These are phyloP conservation scores for Barbatosphaeria neglecta DNA, from an alignment of 495 filamentous ascomycete genomes.

Conservation along the genomic window DNA sequence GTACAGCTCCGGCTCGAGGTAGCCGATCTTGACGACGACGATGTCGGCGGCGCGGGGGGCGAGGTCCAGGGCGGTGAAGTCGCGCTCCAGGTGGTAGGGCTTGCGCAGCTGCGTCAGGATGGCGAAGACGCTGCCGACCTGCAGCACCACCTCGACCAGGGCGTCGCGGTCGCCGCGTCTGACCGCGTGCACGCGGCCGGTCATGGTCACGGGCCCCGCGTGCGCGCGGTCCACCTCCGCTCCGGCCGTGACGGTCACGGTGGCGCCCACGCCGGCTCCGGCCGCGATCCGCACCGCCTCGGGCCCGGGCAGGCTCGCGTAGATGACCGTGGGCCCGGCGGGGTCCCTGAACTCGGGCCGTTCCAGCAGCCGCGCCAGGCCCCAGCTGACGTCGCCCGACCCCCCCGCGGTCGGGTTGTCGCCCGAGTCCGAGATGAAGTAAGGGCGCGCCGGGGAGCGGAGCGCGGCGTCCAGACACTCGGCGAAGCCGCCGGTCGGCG, in stretches of 20 bases:
- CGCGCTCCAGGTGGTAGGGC: conserved; percentile 44
- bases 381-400: conserved; percentile 45
- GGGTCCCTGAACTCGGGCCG: conserved; percentile 33
- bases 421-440: conserved; percentile 48
- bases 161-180: conserved; percentile 41
- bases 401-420: conserved; percentile 49
- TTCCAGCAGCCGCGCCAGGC: conserved; percentile 32
- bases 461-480: conserved; percentile 40
- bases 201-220: conserved; percentile 40
- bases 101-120: conserved; percentile 46
- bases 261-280: conserved; percentile 37
- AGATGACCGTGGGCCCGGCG: conserved; percentile 35
- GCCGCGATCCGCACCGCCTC: conserved; percentile 32
- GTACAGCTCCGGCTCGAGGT: conserved; percentile 46
- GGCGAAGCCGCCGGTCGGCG: conserved; percentile 37
- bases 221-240: conserved; percentile 44
- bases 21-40: conserved; percentile 50
- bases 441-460: conserved; percentile 32
- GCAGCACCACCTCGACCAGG: conserved; percentile 37
- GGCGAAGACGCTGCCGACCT: conserved; percentile 41
- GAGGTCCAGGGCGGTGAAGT: conserved; percentile 41
- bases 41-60: conserved; percentile 35
- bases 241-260: conserved; percentile 42
- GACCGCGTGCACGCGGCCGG: conserved; percentile 40
- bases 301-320: conserved; percentile 44